Conservation (phyloP, 371 early-diverging fungal genomes). For the Saksenaea oblongispora region DNA sequence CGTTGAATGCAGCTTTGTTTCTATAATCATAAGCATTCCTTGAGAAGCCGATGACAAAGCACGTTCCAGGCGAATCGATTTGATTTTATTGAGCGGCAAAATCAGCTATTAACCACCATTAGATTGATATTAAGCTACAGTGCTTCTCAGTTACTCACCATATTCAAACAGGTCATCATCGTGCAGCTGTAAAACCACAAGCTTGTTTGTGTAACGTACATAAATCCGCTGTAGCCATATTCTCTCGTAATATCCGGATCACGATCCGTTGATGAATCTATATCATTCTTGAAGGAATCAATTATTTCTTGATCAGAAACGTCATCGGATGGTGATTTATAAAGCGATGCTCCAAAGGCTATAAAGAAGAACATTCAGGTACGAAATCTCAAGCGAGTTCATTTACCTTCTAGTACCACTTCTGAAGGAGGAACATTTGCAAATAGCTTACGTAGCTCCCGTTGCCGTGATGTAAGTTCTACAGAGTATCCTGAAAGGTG, state of each 20-base stretch:
- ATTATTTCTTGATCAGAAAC: neutral
- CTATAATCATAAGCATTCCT: conserved; percentile 28
- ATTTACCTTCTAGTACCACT: conserved; percentile 41
- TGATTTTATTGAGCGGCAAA: conserved; percentile 35
- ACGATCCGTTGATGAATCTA: neutral
- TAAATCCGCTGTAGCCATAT: conserved; percentile 36
- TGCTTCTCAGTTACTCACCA: conserved; percentile 21
- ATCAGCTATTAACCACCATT: conserved; percentile 21
- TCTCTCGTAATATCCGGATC: conserved; percentile 2
- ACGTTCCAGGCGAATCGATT: conserved; percentile 26
- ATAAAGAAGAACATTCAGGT: neutral
- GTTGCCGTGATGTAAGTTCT: conserved; percentile 22
- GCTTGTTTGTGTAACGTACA: conserved; percentile 34
- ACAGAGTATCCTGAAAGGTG: conserved; percentile 26
- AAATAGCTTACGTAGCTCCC: conserved; percentile 34
- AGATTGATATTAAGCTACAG: neutral
- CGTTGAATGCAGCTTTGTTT: conserved; percentile 12
- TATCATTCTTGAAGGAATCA: neutral
- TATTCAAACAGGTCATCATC: conserved; percentile 38
- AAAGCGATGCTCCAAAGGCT: conserved; percentile 38
- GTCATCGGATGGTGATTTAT: conserved; percentile 12
- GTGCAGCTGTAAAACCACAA: conserved; percentile 50
- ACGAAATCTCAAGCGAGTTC: neutral
- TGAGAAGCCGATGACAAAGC: conserved; percentile 19
- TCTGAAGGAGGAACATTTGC: conserved; percentile 32